These are phyloP conservation scores for Prunella vulgaris DNA, from an alignment of 257 asterid genomes.

Conservation along the genomic window DNA sequence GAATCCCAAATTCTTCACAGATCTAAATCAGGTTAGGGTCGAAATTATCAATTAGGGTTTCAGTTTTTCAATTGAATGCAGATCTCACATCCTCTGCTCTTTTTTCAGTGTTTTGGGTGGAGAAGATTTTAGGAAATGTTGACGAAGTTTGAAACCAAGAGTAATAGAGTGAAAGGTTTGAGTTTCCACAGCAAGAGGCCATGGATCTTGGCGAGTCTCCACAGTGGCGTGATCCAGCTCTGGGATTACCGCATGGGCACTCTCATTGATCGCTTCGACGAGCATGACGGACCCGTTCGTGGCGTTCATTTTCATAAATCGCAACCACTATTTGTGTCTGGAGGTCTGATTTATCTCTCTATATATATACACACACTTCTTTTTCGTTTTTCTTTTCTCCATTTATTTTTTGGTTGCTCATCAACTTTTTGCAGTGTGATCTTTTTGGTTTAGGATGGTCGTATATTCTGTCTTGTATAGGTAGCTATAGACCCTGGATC, in stretches of 20 bases:
- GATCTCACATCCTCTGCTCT: conserved; percentile 11
- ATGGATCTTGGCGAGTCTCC: conserved; percentile 99
- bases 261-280: conserved; percentile 86
- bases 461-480: not conserved
- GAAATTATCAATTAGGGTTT: conserved; percentile 16
- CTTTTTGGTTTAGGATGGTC: not conserved
- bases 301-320: conserved; percentile 89
- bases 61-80: not conserved
- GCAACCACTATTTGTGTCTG: conserved; percentile 93
- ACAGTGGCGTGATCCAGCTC: conserved; percentile 97
- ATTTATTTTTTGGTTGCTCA: not conserved
- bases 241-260: conserved; percentile 99
- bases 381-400: not conserved
- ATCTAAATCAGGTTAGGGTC: conserved; percentile 17
- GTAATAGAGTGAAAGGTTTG: conserved; percentile 94
- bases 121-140: conserved; percentile 46
- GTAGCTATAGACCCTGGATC: conserved; percentile 24
- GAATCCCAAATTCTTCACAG: conserved; percentile 21
- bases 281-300: conserved; percentile 95
- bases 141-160: conserved; percentile 98
- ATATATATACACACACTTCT: not conserved
- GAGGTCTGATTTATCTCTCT: conserved; percentile 46
- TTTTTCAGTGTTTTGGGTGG: conserved; percentile 19
- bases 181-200: conserved; percentile 95
- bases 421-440: conserved; percentile 6